A percentile compares a stretch with the other conserved stretches of the same genome.
These are phyloP conservation scores for Penicillium longicatenatum DNA, from an alignment of 495 filamentous ascomycete species.

Conservation along the genomic window DNA sequence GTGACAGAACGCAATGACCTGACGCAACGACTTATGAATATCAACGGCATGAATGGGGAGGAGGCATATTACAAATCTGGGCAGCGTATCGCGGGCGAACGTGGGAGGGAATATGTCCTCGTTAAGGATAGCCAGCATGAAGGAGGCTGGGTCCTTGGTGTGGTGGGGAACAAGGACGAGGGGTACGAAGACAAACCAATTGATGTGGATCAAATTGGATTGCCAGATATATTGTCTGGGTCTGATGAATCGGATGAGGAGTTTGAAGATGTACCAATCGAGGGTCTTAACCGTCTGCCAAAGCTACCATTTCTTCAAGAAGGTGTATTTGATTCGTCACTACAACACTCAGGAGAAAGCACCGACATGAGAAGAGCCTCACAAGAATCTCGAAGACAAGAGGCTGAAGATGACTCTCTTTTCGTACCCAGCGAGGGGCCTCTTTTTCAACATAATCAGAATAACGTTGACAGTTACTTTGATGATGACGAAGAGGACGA, in stretches of 20 bases:
- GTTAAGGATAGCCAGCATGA: slow-evolving; percentile 94
- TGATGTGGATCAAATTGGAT: slow-evolving; percentile 75
- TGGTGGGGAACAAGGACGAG: slow-evolving; percentile 80
- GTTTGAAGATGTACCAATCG: slow-evolving; percentile 96
- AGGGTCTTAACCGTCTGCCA: slow-evolving; percentile 87
- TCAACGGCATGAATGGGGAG: slow-evolving; percentile 83
- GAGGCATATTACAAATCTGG: slow-evolving; percentile 66
- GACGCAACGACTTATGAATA: slow-evolving; percentile 93
- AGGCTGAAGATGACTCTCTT: slow-evolving; percentile 59
- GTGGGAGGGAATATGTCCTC: slow-evolving; percentile 88
- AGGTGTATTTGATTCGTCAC: slow-evolving; percentile 42
- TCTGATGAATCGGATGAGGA: slow-evolving; percentile 58
- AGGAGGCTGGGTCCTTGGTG: slow-evolving; percentile 95
- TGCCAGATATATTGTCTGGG: slow-evolving; percentile 42
- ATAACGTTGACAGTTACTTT: slow-evolving; percentile 37
- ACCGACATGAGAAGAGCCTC: slow-evolving; percentile 45
- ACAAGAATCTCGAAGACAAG: slow-evolving; percentile 33
- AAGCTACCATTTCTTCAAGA: slow-evolving; percentile 52
- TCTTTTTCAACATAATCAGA: slow-evolving; percentile 19
- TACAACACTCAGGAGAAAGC: slow-evolving; percentile 40
- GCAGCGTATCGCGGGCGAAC: slow-evolving; percentile 82
- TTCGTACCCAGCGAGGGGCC: slow-evolving; percentile 60
- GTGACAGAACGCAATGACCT: slow-evolving; percentile 89
- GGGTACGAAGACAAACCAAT: slow-evolving; percentile 82
- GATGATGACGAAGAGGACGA: slow-evolving; percentile 64